phyloP scores from a whole-genome alignment of 2,329 filamentous ascomycete species.

The Aspergillus felis region DNA sequence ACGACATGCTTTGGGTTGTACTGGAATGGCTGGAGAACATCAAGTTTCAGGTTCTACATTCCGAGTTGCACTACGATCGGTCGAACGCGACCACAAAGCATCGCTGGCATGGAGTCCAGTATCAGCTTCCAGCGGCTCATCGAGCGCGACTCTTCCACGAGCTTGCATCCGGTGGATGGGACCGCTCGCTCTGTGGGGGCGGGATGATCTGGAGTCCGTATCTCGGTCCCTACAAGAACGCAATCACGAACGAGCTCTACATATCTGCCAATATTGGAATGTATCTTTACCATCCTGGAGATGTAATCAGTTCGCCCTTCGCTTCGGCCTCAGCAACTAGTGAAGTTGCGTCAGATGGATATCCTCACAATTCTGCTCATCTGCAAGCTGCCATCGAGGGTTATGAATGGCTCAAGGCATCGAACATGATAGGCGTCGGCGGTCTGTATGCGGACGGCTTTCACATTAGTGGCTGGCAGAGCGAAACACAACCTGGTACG shows the following conservation, averaged over 20 bases:
- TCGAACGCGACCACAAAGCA: conserved; percentile 18
- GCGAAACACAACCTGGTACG: conserved; percentile 58
- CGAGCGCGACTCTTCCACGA: conserved; percentile 83
- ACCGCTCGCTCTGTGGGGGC: conserved; percentile 72
- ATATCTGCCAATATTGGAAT: conserved; percentile 81
- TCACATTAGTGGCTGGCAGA: conserved; percentile 66
- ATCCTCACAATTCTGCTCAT: conserved; percentile 59
- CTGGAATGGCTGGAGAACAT: conserved; percentile 83
- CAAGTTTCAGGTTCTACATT: conserved; percentile 71
- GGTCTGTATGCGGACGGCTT: conserved; percentile 85
- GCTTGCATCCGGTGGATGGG: conserved; percentile 74
- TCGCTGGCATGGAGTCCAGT: conserved; percentile 72
- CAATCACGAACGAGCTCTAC: conserved; percentile 89
- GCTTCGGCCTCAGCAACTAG: conserved; percentile 23
- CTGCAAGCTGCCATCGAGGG: conserved; percentile 70
- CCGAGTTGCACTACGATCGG: conserved; percentile 54
- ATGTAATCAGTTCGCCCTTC: conserved; percentile 69
- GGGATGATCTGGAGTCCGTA: conserved; percentile 90
- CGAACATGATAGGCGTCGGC: conserved; percentile 73
- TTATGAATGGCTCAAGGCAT: conserved; percentile 74
- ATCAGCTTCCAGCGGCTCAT: conserved; percentile 73
- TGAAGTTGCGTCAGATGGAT: conserved; percentile 24
- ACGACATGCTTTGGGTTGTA: conserved; percentile 95
- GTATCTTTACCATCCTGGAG: conserved; percentile 85
- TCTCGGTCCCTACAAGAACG: conserved; percentile 84